phyloP scores from a whole-genome alignment of 345 rosid species.

The Populus ilicifolia region DNA sequence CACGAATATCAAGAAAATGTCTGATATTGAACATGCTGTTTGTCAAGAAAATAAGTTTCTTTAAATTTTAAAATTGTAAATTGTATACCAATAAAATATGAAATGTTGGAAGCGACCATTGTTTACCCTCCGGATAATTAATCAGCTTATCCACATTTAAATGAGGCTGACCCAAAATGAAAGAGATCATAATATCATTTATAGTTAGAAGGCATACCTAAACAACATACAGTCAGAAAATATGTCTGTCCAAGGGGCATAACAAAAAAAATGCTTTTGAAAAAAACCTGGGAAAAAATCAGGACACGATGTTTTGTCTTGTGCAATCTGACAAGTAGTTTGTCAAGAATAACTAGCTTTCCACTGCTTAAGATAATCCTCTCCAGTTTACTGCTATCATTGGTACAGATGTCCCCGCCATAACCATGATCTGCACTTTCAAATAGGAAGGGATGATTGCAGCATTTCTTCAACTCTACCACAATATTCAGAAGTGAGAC shows the following conservation, averaged over 20 bases:
- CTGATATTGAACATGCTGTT: too few relatives aligned
- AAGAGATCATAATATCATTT: slow-evolving; percentile 10
- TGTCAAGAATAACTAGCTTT: slow-evolving; percentile 96
- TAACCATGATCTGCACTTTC: slow-evolving; percentile 99
- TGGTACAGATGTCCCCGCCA: slow-evolving; percentile 63
- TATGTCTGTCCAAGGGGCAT: neutral
- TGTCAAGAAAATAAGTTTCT: too few relatives aligned
- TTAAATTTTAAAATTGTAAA: too few relatives aligned
- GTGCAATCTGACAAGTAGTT: slow-evolving; percentile 85
- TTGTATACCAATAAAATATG: too few relatives aligned
- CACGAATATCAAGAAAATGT: neutral
- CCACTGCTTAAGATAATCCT: slow-evolving; percentile 95
- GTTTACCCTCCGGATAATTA: neutral
- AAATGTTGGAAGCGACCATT: neutral
- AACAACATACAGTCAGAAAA: neutral
- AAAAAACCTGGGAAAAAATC: slow-evolving; percentile 91
- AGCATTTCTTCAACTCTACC: slow-evolving; percentile 98
- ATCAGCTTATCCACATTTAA: neutral
- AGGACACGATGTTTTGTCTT: slow-evolving; percentile 97
- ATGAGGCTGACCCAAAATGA: neutral
- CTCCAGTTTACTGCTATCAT: slow-evolving; percentile 80
- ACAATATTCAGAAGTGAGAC: slow-evolving; percentile 98
- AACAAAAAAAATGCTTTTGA: neutral
- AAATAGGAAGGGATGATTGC: slow-evolving; percentile 98
- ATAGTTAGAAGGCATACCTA: neutral